Evolutionary conservation across 2,329 filamentous ascomycete species (phyloP), one percentile per base, ranked within the genome.

Genomic region (Trichophyton rubrum): DNA sequence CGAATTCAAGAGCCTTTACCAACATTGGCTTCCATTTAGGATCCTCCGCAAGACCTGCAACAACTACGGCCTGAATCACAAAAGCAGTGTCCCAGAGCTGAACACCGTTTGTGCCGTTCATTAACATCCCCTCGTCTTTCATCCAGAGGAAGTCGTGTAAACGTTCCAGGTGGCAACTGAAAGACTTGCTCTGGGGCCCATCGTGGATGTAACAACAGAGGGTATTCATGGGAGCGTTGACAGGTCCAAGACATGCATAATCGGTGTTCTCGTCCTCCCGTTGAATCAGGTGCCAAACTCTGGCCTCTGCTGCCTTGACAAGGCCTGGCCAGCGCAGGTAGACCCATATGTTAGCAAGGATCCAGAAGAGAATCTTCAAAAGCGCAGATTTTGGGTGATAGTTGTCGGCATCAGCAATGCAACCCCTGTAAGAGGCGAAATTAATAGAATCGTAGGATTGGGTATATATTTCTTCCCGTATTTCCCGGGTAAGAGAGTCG

Each of bases 21-120:
- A 99, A 80, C 88, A 96, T 95, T 0, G 87, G 85, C 43, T 81
- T 82, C 84, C 89, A 96, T 67, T 86, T 84, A 11, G 85, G 79
- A 56, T 95, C 84, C 33, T 85, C 77, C n/a, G 87, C 85, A 27
- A 96, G 81, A 0, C 88, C 90, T 5, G 89, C 85, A 56, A 89
- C 88, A 59, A 89, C 82, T 4, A 89, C 83, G 0, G 89, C 86
- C 72, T 96, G 90, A 38, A 96, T 89, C 17, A 87, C 77, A 70
- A 97, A 97, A 0, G 90, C 82, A 0, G 93, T 99, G 70, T 99
- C 93, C 93, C 93, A 99, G 65, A 85, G 88, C 73, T 99, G 93
- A 1, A 97, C 91, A n/a, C 93, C 93, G 67, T 99, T 97, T 7
- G 93, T 99, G 41, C 93, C 93, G 67, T 96, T 96, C 74, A 87